Conservation (phyloP, 352 stramenopile species). For the Globisporangium spinosum region DNA sequence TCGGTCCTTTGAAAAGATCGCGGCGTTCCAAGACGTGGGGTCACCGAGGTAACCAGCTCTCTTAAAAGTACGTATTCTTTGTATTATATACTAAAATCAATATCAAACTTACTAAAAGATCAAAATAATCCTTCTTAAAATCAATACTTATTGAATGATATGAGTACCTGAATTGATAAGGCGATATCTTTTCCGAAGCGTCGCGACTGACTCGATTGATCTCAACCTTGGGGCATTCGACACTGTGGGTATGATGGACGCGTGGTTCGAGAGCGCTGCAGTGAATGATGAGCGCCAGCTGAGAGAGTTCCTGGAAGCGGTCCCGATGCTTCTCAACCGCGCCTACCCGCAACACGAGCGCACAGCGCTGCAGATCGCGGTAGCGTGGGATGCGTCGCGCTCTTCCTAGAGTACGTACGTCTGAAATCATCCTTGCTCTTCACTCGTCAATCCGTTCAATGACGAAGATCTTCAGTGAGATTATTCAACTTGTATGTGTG, state of each 20-base stretch:
- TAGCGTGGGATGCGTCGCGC: slow-evolving; percentile 15
- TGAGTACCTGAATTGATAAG: background rate
- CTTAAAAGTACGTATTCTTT: background rate
- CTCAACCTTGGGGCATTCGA: background rate
- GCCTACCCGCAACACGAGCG: slow-evolving; percentile 11
- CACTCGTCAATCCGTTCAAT: too few relatives aligned
- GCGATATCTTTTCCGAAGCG: background rate
- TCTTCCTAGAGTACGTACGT: slow-evolving; percentile 17
- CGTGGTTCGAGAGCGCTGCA: background rate
- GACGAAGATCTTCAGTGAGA: too few relatives aligned
- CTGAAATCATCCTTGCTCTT: background rate
- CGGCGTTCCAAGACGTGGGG: background rate
- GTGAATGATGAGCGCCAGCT: background rate
- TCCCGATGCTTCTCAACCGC: slow-evolving; percentile 4
- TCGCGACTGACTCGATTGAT: background rate
- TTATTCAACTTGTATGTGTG: background rate
- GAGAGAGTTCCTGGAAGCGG: background rate
- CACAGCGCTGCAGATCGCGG: slow-evolving; percentile 20
- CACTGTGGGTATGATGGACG: background rate
- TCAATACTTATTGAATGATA: background rate
- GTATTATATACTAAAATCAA: background rate
- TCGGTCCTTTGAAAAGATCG: slow-evolving; percentile 5
- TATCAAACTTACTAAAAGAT: too few relatives aligned
- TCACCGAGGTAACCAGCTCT: too few relatives aligned
- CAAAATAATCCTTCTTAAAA: too few relatives aligned